Percentiles rank a stretch among this genome's conserved stretches.
Evolutionary conservation across 225 moss, liverwort and hornwort species (phyloP).

Genomic region (Neckera pumila): DNA sequence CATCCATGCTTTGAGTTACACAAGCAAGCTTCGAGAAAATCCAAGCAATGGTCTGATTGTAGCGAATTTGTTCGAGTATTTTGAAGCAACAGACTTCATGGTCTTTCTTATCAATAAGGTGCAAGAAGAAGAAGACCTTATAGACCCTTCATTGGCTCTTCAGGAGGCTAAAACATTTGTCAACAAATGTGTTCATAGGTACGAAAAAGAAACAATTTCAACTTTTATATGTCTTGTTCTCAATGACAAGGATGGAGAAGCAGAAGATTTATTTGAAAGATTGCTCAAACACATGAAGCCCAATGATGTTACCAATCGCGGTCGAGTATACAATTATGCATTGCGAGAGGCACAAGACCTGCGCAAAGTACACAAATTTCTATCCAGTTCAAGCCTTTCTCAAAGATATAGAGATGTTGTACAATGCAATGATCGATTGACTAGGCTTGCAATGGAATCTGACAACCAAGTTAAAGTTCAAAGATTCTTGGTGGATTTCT

Average conservation of each 20-base stretch:
- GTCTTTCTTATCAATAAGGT: background rate
- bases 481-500: background rate
- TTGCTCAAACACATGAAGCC: background rate
- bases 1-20: background rate
- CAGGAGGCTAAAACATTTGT: fast-evolving
- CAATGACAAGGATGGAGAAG: background rate
- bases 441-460: fast-evolving
- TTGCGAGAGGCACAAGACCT: background rate
- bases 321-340: background rate
- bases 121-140: background rate
- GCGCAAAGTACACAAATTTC: fast-evolving
- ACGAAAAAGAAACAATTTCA: background rate
- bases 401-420: background rate
- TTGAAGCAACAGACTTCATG: background rate
- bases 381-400: background rate
- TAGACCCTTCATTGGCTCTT: fast-evolving
- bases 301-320: background rate
- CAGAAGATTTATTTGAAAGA: background rate
- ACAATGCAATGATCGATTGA: fast-evolving
- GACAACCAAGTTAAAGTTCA: too few species aligned
- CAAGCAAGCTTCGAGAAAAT: fast-evolving
- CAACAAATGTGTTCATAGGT: background rate
- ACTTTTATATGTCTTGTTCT: too few species aligned
- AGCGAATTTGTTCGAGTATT: background rate
- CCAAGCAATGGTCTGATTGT: fast-evolving